These are phyloP conservation scores for Claviceps africana DNA, from an alignment of 2,329 filamentous ascomycete genomes.

Conservation along the genomic window DNA sequence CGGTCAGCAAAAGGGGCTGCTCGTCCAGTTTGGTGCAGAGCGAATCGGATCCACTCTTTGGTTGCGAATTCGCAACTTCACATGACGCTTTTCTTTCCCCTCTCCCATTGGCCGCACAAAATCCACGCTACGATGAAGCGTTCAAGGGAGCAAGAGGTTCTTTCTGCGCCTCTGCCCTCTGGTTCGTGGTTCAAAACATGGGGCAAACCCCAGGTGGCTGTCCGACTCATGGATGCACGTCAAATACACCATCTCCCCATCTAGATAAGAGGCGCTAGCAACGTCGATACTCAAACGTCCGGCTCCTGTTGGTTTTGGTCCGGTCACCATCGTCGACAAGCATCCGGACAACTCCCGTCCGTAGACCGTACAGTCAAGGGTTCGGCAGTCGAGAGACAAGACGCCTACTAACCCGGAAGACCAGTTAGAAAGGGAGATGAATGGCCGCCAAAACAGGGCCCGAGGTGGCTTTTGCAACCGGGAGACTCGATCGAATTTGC, in stretches of 20 bases:
- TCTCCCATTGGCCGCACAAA: background rate
- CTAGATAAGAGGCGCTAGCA: background rate
- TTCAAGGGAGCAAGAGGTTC: background rate
- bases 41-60: background rate
- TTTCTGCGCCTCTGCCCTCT: background rate
- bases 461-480: conserved; percentile 1
- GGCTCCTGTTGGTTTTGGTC: background rate
- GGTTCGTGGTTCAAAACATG: background rate
- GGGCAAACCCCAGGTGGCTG: background rate
- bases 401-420: conserved; percentile 11
- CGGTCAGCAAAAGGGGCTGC: conserved; percentile 1
- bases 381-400: background rate
- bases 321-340: background rate
- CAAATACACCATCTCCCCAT: background rate
- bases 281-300: background rate
- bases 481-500: conserved; percentile 3
- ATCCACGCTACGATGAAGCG: background rate
- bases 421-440: conserved; percentile 18
- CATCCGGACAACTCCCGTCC: background rate
- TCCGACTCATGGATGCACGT: conserved; percentile 4
- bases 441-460: conserved; percentile 7
- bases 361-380: background rate
- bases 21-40: background rate
- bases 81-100: background rate
- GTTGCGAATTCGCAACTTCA: background rate